Base-by-base conservation (phyloP, 2,329 filamentous ascomycete genomes). In the Chalara sp. region DNA sequence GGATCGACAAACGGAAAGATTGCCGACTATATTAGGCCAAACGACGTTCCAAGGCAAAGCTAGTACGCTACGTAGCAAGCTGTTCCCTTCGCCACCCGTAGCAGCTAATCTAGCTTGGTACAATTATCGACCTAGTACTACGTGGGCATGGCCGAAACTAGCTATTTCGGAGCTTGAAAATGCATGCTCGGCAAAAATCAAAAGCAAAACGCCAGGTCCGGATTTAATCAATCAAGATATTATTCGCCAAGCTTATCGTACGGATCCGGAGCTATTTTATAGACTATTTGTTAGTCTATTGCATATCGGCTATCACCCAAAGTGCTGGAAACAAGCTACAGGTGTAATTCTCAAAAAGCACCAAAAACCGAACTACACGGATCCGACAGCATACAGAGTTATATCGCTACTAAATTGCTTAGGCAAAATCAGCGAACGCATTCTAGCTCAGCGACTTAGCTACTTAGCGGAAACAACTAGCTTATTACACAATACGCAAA, bases 391-490 rank as follows among this genome's bases (percentile, higher is more conserved):
- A 5, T 47, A 47, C 37, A n/a, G 32, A n/a, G 42, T 37, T 35
- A 51, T 51, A 29, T 51, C 49, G 10, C 33, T 42, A 7, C 33
- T 47, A 32, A 21, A 43, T 12, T 48, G 30, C 8, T 5, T 48
- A n/a, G n/a, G 8, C 7, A 48, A 48, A 13, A 43, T 48, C 21
- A 48, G 28, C 10, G 6, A 48, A 33, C 35, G 39, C 5, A 48
- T 48, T 7, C n/a, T 48, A 48, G 47, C 29, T 43, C 4, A 49
- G 40, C 35, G 49, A 42, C 44, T 51, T 29, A 40, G 37, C 7
- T 51, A 51, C 32, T 40, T 51, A 42, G 44, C 39, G 6, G 31
- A 51, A 44, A 51, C 44, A 30, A 51, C n/a, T 30, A 32, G 28
- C 12, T 40, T 51, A 32, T 29, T 51, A 29, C 45, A 47, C 33